Base-by-base conservation (phyloP, 768 basidiomycete genomes). In the Pisolithus orientalis region DNA sequence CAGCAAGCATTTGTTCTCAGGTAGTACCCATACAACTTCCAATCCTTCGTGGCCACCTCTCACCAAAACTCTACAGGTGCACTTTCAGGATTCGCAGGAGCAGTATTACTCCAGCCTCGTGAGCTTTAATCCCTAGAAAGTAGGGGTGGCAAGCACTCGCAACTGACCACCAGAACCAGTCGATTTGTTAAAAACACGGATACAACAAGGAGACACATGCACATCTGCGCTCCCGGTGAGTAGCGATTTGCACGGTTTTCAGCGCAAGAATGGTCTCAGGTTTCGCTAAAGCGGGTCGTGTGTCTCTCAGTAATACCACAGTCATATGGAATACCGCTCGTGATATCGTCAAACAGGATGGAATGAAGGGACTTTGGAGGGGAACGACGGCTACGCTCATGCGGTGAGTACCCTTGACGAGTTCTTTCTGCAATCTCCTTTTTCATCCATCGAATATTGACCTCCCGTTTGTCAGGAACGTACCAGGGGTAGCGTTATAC, bases 401-500 rank as follows among this genome's bases (percentile, higher is more conserved):
- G 17, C 76, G 93, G 92, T 82, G 58, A 21, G 68, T 40, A 34
- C 21, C 21, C 21, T 21, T 21, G 21, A 21, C 21, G 21, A 21
- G 21, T 11, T 49, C 43, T 31, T 44, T 17, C n/a, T 5, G 25
- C 38, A 32, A 21, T 40, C 38, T 24, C 42, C 17, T 29, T 28
- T 37, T 31, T 47, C 11, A 47, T 27, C 49, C 58, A 42, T 62
- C 21, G 38, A 34, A 24, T 42, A 44, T 25, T 13, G 45, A 28
- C 13, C 10, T 21, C 39, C n/a, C 29, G 5, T 38, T 2, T 13
- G 28, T 32, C 56, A 94, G 94, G 52, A 96, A 95, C 63, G 83
- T 96, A 4, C 94, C 94, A 1, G 94, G 94, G 4, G 88, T 96
- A 17, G 92, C 94, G 3, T 67, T 94, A 46, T 97, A 97, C 72